These are phyloP conservation scores for Musa balbisiana DNA, from an alignment of 202 grass and related monocot genomes.

Conservation along the genomic window DNA sequence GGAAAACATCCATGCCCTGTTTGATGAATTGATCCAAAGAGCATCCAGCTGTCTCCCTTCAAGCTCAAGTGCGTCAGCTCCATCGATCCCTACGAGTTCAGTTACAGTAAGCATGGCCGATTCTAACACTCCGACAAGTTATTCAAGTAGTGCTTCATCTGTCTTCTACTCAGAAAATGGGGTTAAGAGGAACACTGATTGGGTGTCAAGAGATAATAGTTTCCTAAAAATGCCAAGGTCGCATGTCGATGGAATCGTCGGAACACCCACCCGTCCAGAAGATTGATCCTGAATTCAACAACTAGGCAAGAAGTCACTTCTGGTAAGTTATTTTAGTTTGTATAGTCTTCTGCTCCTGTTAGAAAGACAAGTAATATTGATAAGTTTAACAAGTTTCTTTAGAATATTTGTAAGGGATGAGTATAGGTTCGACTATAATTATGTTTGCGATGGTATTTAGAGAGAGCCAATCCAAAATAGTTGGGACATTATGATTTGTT, in stretches of 20 bases:
- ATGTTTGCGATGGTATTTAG: too few species aligned
- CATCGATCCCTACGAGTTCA: conserved; percentile 23
- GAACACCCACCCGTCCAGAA: conserved; percentile 33
- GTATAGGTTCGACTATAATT: too few species aligned
- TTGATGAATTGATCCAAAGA: conserved; percentile 72
- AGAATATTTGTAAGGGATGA: background rate
- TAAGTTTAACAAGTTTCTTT: background rate
- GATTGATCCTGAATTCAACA: conserved; percentile 10
- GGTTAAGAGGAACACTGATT: conserved; percentile 20
- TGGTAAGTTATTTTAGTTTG: conserved; percentile 39
- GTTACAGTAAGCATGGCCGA: background rate
- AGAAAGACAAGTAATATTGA: background rate
- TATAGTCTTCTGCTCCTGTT: background rate
- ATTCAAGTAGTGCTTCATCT: conserved; percentile 13
- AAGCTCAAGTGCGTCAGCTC: conserved; percentile 32
- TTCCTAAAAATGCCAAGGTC: conserved; percentile 74
- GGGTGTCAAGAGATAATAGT: conserved; percentile 78
- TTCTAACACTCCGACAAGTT: conserved; percentile 10
- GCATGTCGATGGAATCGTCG: conserved; percentile 37
- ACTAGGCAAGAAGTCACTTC: conserved; percentile 15
- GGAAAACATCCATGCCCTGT: conserved; percentile 54
- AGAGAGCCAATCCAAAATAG: background rate
- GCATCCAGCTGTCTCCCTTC: conserved; percentile 74
- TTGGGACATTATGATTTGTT: background rate
- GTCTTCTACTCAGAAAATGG: conserved; percentile 14